Evolutionary conservation across 805 yeast species (phyloP), one percentile per base, ranked within the genome.

Genomic region (Candida succiphila): DNA sequence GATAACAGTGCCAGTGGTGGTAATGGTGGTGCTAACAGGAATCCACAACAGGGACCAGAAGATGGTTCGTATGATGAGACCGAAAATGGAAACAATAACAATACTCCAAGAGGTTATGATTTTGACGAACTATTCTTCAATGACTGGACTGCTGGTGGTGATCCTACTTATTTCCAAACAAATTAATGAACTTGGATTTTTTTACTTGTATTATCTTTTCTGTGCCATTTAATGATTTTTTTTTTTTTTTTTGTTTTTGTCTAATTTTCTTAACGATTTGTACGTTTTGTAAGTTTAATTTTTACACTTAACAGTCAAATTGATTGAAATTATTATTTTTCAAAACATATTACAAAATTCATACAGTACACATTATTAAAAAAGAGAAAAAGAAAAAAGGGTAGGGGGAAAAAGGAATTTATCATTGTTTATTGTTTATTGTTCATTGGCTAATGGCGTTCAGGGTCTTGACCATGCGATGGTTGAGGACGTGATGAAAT

Each of bases 61-160:
- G n/a, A n/a, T n/a, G n/a, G 19, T 20, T 21, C 29, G 2, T 26
- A 26, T 25, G 31, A n/a, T 3, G 25, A 31, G 15, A 31, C 30
- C 5, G 41, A 37, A 8, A 37, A 32, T 24, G 34, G 7, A 37
- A 41, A 9, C 38, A 37, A 27, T 35, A 39, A 22, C 17, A 13
- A 22, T 10, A 17, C 19, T 12, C 23, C 9, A 13, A 5, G 7
- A n/a, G 27, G 27, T 15, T 48, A 46, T 35, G 51, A 44, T 18
- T 50, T 50, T 37, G 55, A 50, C 20, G 55, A 50, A 18, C 43
- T 48, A 14, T 44, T 50, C 37, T 46, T 43, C 35, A 49, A 40
- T 31, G 53, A 48, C 28, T 48, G 53, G 53, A 37, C 46, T 3
- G 36, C 49, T 17, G 49, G 44, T 24, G 36, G 24, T 17, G 23